Percentiles rank a stretch among this genome's conserved stretches.
Evolutionary conservation across 192 early-diverging fungal species (phyloP).

Genomic region (Linnemannia hyalina): DNA sequence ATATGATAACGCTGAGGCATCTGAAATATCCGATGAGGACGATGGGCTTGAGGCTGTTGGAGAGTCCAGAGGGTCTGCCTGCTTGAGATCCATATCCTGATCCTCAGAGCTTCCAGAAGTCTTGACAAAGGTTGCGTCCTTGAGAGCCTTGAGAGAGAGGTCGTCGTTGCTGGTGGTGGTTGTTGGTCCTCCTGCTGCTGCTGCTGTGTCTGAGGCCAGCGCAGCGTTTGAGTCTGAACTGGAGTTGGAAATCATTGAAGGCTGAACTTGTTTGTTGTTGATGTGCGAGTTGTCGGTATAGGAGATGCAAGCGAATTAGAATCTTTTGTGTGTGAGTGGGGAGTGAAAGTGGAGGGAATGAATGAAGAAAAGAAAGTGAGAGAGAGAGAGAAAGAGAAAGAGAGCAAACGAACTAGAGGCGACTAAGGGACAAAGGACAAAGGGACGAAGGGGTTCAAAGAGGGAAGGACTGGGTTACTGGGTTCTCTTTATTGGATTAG

Average conservation of each 20-base stretch:
- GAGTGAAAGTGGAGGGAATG: neutral
- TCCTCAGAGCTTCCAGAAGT: neutral
- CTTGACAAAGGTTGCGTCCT: neutral
- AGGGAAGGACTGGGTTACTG: neutral
- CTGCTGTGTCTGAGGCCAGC: conserved; percentile 3
- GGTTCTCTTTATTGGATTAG: neutral
- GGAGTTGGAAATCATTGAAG: conserved; percentile 25
- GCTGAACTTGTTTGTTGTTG: neutral
- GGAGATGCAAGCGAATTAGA: neutral
- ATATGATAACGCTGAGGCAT: neutral
- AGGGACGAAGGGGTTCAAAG: neutral
- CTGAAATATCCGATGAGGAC: neutral
- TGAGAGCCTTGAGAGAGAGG: neutral
- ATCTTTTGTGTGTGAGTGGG: neutral
- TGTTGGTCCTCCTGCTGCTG: too few relatives aligned
- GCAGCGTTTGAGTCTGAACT: neutral
- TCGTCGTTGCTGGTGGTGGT: neutral
- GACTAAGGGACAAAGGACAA: neutral
- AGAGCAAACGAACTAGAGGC: neutral
- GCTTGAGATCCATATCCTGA: neutral
- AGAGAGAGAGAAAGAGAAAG: neutral
- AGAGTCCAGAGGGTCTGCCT: neutral
- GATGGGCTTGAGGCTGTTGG: neutral
- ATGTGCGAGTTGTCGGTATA: neutral
- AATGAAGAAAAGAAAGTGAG: neutral